Conservation (phyloP, 495 filamentous ascomycete species). For the Chaetomium tenue region DNA sequence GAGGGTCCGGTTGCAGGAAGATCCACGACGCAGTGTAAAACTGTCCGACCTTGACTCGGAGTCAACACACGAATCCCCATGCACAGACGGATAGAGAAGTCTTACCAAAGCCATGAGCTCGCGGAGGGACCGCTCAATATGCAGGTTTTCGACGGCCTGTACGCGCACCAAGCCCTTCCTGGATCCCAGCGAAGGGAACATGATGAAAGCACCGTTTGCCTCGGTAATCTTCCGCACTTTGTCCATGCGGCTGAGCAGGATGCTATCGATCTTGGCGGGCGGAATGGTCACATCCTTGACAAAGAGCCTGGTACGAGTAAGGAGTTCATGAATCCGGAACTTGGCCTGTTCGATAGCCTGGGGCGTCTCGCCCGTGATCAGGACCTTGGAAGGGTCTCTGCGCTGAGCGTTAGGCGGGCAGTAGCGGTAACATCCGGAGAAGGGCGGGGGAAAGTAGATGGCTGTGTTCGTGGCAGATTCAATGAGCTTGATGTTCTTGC, state of each 20-base stretch:
- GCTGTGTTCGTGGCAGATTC: slow-evolving; percentile 91
- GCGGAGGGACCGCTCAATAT: slow-evolving; percentile 88
- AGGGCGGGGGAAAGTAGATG: slow-evolving; percentile 95
- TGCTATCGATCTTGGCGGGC: slow-evolving; percentile 86
- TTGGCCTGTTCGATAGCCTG: slow-evolving; percentile 83
- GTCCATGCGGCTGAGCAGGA: slow-evolving; percentile 85
- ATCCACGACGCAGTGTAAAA: slow-evolving; percentile 98
- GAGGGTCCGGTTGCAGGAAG: slow-evolving; percentile 74
- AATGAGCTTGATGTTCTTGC: slow-evolving; percentile 96
- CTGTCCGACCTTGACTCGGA: slow-evolving; percentile 68
- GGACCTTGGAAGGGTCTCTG: slow-evolving; percentile 83
- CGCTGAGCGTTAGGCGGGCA: slow-evolving; percentile 73
- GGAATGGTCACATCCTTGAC: slow-evolving; percentile 88
- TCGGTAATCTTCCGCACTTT: slow-evolving; percentile 98
- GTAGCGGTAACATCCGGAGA: slow-evolving; percentile 85
- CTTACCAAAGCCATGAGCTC: slow-evolving; percentile 91
- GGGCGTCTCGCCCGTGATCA: slow-evolving; percentile 82
- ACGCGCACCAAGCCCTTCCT: slow-evolving; percentile 77
- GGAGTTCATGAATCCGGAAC: slow-evolving; percentile 79
- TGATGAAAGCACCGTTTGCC: slow-evolving; percentile 87
- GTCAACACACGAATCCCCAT: slow-evolving; percentile 36
- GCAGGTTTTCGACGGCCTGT: slow-evolving; percentile 86
- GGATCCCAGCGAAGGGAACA: slow-evolving; percentile 81
- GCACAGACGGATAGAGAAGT: background rate
- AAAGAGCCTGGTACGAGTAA: slow-evolving; percentile 72